Evolutionary conservation across 495 filamentous ascomycete genomes (phyloP).

Genomic region (Aspergillus bertholletiae): DNA sequence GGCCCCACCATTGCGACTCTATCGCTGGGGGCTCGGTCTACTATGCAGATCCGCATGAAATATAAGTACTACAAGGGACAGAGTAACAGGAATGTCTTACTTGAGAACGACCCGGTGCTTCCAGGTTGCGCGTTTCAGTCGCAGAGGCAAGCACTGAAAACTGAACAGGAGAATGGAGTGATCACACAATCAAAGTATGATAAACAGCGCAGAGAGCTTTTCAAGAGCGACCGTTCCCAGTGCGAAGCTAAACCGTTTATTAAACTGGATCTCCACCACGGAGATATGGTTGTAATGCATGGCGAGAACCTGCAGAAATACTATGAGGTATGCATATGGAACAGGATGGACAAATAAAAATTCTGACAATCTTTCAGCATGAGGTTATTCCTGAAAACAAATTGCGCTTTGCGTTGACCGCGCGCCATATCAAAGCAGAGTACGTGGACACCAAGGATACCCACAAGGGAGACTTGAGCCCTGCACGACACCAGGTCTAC

Average conservation of each 20-base stretch:
- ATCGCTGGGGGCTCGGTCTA: constrained; percentile 65
- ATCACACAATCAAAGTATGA: constrained; percentile 21
- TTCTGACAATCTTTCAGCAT: constrained; percentile 49
- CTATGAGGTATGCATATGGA: constrained; percentile 61
- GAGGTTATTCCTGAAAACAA: constrained; percentile 51
- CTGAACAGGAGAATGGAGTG: constrained; percentile 17
- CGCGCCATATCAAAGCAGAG: constrained; percentile 32
- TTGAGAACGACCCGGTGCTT: constrained; percentile 26
- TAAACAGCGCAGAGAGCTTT: constrained; percentile 6
- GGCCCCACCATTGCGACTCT: constrained; percentile 74
- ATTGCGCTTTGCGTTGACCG: constrained; percentile 62
- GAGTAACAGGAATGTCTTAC: constrained; percentile 20
- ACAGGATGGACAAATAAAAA: no score
- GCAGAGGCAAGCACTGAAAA: constrained; percentile 35
- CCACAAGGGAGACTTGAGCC: constrained; percentile 26
- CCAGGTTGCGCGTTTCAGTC: constrained; percentile 35
- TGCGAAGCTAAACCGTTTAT: constrained; percentile 21
- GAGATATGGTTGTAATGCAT: constrained; percentile 82
- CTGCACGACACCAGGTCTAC: constrained; percentile 27
- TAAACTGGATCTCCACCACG: constrained; percentile 59
- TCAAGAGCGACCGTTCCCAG: constrained; percentile 8
- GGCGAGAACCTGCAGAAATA: constrained; percentile 65
- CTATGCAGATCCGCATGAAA: constrained; percentile 72
- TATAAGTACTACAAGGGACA: constrained; percentile 43
- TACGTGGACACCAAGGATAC: constrained; percentile 14